Base-by-base conservation (phyloP, 441 rosid species). In the Arabidopsis hybrid region DNA sequence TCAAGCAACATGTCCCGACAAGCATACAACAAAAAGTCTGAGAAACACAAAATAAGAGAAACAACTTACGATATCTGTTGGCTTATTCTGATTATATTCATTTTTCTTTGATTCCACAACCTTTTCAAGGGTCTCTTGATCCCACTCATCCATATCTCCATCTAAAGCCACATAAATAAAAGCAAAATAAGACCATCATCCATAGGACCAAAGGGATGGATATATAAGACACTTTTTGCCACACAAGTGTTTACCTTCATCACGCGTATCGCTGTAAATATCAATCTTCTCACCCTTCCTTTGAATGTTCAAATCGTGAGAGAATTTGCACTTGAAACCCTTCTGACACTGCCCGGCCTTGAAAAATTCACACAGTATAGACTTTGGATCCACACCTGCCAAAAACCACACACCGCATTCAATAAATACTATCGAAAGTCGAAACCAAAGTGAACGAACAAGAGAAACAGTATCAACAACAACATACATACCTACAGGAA, bases 251-350 rank as follows among this genome's bases (percentile, higher is more conserved):
- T 29, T 72, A 87, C 95, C 97, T 83, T 85, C 59, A 57, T 92
- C 96, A 13, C 90, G 96, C 86, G 84, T 84, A 61, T 95, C 97
- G 32, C 96, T 93, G 77, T 90, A 95, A 76, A 95, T 65, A 65
- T 91, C 92, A 52, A 93, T 90, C 85, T 93, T 93, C 78, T 90
- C 99, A 9, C 98, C 99, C 80, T 93, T 93, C 78, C 98, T 84
- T 79, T 93, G 94, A 65, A 91, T 85, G 87, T 91, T 95, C 85
- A 95, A 67, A 78, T 93, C 97, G 57, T 95, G 98, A 0, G 97
- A 95, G 73, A 95, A 93, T 82, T 95, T 95, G 90, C 98, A 95
- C 80, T 92, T 91, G 69, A 95, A 95, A 47, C 97, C 97, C 79
- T 95, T 92, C 0, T 85, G 83, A 75, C 98, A 95, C 78, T 92